These are phyloP conservation scores for Dryadomyces sulphureus DNA, from an alignment of 2,329 filamentous ascomycete genomes.

Conservation along the genomic window DNA sequence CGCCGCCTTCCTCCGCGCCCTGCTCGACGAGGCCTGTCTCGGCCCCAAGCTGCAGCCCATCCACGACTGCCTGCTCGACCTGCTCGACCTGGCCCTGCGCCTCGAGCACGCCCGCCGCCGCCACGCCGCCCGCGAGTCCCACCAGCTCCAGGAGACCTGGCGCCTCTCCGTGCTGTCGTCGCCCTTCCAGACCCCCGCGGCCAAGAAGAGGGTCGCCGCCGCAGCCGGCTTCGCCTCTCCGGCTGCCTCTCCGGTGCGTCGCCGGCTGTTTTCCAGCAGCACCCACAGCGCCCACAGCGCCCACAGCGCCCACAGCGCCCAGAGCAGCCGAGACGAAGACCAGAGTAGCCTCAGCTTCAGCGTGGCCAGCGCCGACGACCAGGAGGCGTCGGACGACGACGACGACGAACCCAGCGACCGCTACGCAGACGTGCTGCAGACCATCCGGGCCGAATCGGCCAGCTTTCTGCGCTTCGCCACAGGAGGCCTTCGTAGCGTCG, in stretches of 20 bases:
- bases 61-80: constrained; percentile 53
- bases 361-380: neutral
- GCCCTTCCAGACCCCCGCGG: constrained; percentile 10
- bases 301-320: too few relatives aligned
- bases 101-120: constrained; percentile 45
- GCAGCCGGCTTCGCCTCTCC: constrained; percentile 8
- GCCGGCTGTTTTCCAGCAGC: constrained; percentile 3
- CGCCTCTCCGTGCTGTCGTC: constrained; percentile 22
- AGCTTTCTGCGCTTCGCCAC: constrained; percentile 54
- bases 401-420: constrained; percentile 12
- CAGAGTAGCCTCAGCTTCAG: constrained; percentile 10
- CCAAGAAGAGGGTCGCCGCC: constrained; percentile 2
- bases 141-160: constrained; percentile 24
- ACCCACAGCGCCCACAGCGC: too few relatives aligned
- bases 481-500: constrained; percentile 58
- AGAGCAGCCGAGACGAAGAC: too few relatives aligned
- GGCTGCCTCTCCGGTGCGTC: constrained; percentile 9
- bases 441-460: constrained; percentile 48
- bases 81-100: constrained; percentile 60
- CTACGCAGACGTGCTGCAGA: constrained; percentile 37
- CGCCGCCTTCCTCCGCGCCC: constrained; percentile 41
- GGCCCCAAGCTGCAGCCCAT: constrained; percentile 55
- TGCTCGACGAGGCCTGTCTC: constrained; percentile 57
- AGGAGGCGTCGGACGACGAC: neutral
- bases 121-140: constrained; percentile 21